phyloP scores from a whole-genome alignment of 225 moss, liverwort and hornwort species.

The Rhytidiadelphus loreus region DNA sequence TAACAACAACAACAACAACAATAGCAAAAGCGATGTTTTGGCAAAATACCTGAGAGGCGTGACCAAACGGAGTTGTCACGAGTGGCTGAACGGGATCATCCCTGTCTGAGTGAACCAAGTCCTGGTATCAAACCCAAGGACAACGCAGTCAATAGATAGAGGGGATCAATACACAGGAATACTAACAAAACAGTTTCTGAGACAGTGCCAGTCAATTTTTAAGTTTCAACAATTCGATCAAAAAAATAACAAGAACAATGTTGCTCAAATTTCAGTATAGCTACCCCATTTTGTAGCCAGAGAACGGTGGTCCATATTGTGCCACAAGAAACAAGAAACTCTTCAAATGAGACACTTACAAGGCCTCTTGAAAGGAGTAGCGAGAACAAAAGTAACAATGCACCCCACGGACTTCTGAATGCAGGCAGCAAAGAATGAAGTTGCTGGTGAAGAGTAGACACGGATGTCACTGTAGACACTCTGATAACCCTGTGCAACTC shows the following conservation, averaged over 20 bases:
- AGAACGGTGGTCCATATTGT: neutral
- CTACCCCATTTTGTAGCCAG: neutral
- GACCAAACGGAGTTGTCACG: conserved; percentile 96
- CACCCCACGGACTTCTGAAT: conserved; percentile 97
- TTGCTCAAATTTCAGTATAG: neutral
- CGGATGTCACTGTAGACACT: conserved; percentile 60
- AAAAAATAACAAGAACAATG: neutral
- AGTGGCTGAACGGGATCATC: conserved; percentile 94
- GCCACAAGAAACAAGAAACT: neutral
- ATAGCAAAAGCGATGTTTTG: neutral
- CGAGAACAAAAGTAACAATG: conserved; percentile 81
- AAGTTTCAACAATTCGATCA: neutral
- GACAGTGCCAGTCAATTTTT: neutral
- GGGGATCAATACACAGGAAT: neutral
- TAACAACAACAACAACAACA: neutral
- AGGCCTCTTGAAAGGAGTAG: conserved; percentile 86
- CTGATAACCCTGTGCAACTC: conserved; percentile 82
- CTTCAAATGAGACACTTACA: conserved; percentile 35
- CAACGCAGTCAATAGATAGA: neutral
- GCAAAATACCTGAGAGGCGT: conserved; percentile 84
- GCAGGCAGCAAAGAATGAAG: conserved; percentile 63
- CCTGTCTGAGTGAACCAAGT: conserved; percentile 83
- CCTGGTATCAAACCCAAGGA: conserved; percentile 37
- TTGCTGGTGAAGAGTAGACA: conserved; percentile 60
- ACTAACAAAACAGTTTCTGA: neutral